Base-by-base conservation (phyloP, 495 filamentous ascomycete species). In the Thermochaetoides thermophila region DNA sequence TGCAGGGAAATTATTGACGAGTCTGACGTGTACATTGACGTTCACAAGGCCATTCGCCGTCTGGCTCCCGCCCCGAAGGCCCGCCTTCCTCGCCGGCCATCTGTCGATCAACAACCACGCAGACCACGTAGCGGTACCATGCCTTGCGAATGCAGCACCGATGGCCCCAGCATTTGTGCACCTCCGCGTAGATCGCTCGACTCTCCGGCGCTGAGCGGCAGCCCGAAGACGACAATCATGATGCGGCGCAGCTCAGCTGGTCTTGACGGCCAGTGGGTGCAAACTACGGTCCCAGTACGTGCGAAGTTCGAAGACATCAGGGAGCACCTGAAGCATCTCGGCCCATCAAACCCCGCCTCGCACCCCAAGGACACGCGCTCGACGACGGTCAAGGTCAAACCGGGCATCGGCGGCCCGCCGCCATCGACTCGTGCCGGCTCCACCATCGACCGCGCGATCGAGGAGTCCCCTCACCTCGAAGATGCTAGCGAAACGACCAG, bases 11-110 rank as follows among this genome's bases (percentile, higher is more conserved):
- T 84, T 29, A 70, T 73, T 31, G 68, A 73, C 49, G 86, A 95
- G 53, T 92, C 84, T 3, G 86, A 95, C 50, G 85, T 97, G 14
- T 97, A 84, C 44, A 76, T 97, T 42, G 89, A 97, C 55, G 84
- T 97, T 8, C 72, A 94, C 61, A 96, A 95, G 56, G 91, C 87
- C 5, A 93, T 97, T 42, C 71, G 89, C 19, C 79, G 89, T 7
- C 34, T 60, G 8, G 39, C 41, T 7, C 56, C 56, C 2, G 56
- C 56, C n/a, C 56, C 56, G n/a, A 56, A 52, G 21, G 55, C 50
- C 8, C 42, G 45, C 31, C 26, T 47, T 16, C 44, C 42, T 13
- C 48, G 47, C 14, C 39, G 48, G n/a, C 36, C 13, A 0, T 56
- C 47, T 1, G 41, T n/a, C n/a, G n/a, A n/a, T n/a, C n/a, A n/a